Evolutionary conservation across 305 asterid genomes (phyloP), one percentile per base, ranked within the genome.

Genomic region (Ajuga reptans): DNA sequence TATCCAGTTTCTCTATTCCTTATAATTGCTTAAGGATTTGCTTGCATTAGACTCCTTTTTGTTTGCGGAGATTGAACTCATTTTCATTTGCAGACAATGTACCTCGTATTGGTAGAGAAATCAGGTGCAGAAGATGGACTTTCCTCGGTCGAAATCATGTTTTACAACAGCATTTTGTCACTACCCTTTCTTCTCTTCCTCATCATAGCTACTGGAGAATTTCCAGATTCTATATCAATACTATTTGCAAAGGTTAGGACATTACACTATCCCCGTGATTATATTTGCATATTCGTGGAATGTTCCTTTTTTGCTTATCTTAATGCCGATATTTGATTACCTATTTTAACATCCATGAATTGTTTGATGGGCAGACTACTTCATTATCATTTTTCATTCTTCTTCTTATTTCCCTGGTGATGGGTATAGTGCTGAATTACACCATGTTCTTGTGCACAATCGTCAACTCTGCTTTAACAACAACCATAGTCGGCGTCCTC

Each of bases 51-150:
- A 27, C 31, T n/a, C n/a, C n/a, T n/a, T n/a, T n/a, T n/a, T n/a
- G n/a, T n/a, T n/a, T n/a, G n/a, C n/a, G n/a, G 27, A 21, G 27
- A 21, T 21, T 0, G 27, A 39, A 0, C 8, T 41, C 29, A 4
- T 47, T 77, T 66, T 54, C 57, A 14, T 61, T 14, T 80, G 69
- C 94, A 93, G 98, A 90, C 96, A 14, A 93, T 93, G 97, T 93
- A 93, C 88, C 98, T 90, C 52, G 86, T 93, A 31, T 77, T 93
- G 78, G 98, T 93, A 67, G 98, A 93, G 79, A 88, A 84, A 81
- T 88, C 98, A 8, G 97, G 98, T 57, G 97, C 92, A 55, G 98
- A 93, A 77, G 98, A 90, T 55, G 97, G 97, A 63, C 94, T 93
- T 77, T 82, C 92, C 9, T 90, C 98, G 10, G 75, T 92, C 24